A percentile compares a stretch with the other conserved stretches of the same genome.
phyloP scores from a whole-genome alignment of 352 stramenopile genomes.

The Ophiocytium majus region DNA sequence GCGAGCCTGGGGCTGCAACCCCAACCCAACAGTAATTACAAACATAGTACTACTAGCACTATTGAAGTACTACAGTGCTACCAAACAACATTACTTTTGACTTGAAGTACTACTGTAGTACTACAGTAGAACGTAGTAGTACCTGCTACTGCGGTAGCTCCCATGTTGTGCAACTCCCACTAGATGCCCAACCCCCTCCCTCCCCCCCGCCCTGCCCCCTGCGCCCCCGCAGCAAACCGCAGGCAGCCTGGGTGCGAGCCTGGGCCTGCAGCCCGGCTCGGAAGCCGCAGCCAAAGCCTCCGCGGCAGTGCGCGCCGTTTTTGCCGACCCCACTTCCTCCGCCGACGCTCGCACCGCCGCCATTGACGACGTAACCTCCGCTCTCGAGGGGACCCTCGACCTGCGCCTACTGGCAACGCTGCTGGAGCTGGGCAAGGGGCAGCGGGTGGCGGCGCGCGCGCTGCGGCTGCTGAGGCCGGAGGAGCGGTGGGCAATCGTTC shows the following conservation, averaged over 20 bases:
- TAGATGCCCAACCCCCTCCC: too few species aligned
- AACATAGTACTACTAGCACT: too few species aligned
- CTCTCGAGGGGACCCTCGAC: slow-evolving; percentile 49
- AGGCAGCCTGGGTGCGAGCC: background rate
- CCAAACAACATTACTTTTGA: too few species aligned
- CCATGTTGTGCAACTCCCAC: too few species aligned
- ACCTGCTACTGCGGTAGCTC: too few species aligned
- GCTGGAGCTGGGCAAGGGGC: slow-evolving; percentile 53
- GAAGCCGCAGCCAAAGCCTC: background rate
- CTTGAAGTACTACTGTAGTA: too few species aligned
- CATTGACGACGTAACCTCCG: slow-evolving; percentile 21
- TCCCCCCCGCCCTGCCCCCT: too few species aligned
- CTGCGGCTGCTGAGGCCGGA: slow-evolving; percentile 37
- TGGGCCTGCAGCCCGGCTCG: slow-evolving; percentile 1
- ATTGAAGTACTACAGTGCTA: too few species aligned
- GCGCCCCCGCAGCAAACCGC: background rate
- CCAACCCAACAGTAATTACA: too few species aligned
- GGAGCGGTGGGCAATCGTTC: slow-evolving; percentile 44
- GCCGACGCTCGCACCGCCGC: background rate
- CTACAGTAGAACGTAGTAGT: too few species aligned
- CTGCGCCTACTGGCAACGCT: slow-evolving; percentile 40
- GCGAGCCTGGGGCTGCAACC: too few species aligned
- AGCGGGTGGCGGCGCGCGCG: slow-evolving; percentile 41
- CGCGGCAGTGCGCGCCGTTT: background rate
- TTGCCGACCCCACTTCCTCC: background rate